Evolutionary conservation across 2,329 filamentous ascomycete genomes (phyloP), one percentile per base, ranked within the genome.

Genomic region (Trichoderma citrinoviride): DNA sequence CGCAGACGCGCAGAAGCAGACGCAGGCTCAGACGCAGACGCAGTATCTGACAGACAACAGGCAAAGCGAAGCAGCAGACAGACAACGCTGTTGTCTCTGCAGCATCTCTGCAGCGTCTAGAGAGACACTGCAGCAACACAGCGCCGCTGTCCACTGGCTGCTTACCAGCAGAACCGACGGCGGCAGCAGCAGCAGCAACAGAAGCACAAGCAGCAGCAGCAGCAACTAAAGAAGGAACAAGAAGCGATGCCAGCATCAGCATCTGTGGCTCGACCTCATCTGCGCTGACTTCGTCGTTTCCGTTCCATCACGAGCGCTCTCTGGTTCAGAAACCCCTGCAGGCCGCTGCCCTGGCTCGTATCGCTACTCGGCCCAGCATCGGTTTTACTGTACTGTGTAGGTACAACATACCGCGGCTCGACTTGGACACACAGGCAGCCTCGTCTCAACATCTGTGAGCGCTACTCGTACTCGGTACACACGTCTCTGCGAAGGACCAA

Each of bases 1-100:
- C 56, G 53, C 65, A 49, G n/a, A 47, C 25, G 29, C 47, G 54
- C 44, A 63, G 44, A 64, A 15, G 21, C 61, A 62, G 40, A 61
- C 40, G 54, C 57, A 67, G 21, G 46, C 46, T 49, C 64, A 58
- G 54, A 58, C 64, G 46, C 47, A 25, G 27, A 27, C 46, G 44
- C 17, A 49, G 56, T 27, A 60, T 8, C 7, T n/a, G 23, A 23
- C 41, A 40, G 46, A 46, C 54, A 41, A 65, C 44, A 47, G 17
- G 29, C 25, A 14, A 12, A 37, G 12, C 12, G 33, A 37, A 37
- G 33, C 33, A 37, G 33, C 33, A 4, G 3, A 7, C 49, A 19
- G 25, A 33, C 25, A 8, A 7, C 49, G 49, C 49, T 33, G 58
- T 43, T 43, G 40, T 6, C 58, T 25, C 58, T 62, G 58, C 58